Percentiles rank a stretch among this genome's conserved stretches.
These are phyloP conservation scores for Cyberlindnera amylophila DNA, from an alignment of 805 yeast genomes.

Conservation along the genomic window DNA sequence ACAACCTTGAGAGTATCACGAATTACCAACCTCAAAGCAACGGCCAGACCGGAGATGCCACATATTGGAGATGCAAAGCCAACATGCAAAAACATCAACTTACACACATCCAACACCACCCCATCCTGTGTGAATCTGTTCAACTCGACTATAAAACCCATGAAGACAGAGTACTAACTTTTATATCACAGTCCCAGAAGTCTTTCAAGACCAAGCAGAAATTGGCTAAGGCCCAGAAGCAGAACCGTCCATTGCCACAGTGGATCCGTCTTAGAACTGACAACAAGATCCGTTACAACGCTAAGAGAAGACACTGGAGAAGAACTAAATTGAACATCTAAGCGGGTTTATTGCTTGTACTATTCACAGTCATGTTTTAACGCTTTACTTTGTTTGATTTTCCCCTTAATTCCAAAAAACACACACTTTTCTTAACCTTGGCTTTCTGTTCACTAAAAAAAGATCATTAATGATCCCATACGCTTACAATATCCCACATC, in stretches of 20 bases:
- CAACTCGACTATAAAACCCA: neutral
- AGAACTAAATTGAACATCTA: slow-evolving; percentile 98
- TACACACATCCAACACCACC: too few relatives aligned
- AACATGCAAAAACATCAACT: too few relatives aligned
- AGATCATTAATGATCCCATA: neutral
- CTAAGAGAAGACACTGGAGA: slow-evolving; percentile 99
- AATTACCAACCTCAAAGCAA: too few relatives aligned
- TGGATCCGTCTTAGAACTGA: slow-evolving; percentile 98
- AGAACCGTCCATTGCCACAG: slow-evolving; percentile 99
- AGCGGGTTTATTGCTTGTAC: slow-evolving; percentile 28
- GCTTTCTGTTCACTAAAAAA: neutral
- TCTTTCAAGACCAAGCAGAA: slow-evolving; percentile 96
- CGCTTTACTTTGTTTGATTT: slow-evolving; percentile 11
- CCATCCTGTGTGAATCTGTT: too few relatives aligned
- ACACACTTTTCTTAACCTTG: slow-evolving; percentile 4
- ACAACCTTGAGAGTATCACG: too few relatives aligned
- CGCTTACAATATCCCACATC: slow-evolving; percentile 1
- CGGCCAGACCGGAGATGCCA: too few relatives aligned
- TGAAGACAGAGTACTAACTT: slow-evolving; percentile 20
- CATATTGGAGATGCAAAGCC: too few relatives aligned
- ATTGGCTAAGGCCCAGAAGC: slow-evolving; percentile 98
- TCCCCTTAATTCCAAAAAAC: slow-evolving; percentile 6
- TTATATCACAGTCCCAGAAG: slow-evolving; percentile 68
- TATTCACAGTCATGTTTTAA: slow-evolving; percentile 3
- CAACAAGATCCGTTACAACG: slow-evolving; percentile 97